Conservation (phyloP, 441 rosid species). For the Biscutella laevigata region DNA sequence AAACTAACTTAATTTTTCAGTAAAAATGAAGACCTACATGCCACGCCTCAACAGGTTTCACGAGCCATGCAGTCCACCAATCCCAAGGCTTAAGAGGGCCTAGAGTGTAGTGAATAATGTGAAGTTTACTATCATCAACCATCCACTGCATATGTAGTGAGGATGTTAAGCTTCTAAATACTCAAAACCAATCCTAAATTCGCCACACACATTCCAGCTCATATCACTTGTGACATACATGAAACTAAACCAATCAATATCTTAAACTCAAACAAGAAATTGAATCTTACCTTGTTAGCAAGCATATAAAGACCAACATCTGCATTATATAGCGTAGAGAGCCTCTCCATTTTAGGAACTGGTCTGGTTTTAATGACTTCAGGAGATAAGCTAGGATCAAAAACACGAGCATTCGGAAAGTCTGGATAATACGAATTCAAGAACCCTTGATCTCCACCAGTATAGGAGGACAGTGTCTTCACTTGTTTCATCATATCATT, state of each 20-base stretch:
- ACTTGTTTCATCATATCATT: conserved; percentile 81
- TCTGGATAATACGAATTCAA: conserved; percentile 72
- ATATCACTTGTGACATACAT: neutral
- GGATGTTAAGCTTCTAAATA: conserved; percentile 8
- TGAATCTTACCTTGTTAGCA: conserved; percentile 74
- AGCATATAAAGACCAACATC: conserved; percentile 99
- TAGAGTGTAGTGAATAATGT: conserved; percentile 88
- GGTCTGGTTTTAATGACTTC: conserved; percentile 56
- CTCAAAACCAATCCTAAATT: neutral
- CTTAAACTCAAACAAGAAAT: neutral
- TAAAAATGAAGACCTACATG: conserved; percentile 44
- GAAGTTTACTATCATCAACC: conserved; percentile 89
- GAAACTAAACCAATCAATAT: neutral
- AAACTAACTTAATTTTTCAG: neutral
- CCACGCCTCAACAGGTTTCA: conserved; percentile 96
- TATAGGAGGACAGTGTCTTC: conserved; percentile 65
- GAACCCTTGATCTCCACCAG: conserved; percentile 95
- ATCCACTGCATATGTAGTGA: conserved; percentile 63
- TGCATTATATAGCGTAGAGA: conserved; percentile 82
- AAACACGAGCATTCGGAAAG: conserved; percentile 76
- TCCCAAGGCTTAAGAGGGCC: conserved; percentile 99
- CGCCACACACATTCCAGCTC: neutral
- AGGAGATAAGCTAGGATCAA: conserved; percentile 53
- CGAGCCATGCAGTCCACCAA: conserved; percentile 98
- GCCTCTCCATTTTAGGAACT: conserved; percentile 78